A percentile compares a stretch with the other conserved stretches of the same genome.
Conservation (phyloP, 495 filamentous ascomycete species). For the Aspergillus sclerotioniger region DNA sequence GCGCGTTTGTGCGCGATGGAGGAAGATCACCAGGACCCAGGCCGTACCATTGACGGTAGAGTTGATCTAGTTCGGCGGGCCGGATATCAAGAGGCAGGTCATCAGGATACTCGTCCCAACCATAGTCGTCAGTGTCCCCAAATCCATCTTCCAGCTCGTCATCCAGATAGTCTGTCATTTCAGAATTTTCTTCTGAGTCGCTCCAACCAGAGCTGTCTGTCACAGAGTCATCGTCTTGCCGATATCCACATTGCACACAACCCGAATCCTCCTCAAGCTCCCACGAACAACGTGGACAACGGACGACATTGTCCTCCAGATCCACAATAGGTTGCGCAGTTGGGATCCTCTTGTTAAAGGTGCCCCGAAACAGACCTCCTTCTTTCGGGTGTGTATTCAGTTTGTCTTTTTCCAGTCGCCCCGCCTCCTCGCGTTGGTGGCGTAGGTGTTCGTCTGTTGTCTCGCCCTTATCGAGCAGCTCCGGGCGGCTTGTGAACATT, state of each 20-base stretch:
- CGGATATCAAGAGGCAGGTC: conserved; percentile 13
- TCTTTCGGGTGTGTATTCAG: conserved; percentile 45
- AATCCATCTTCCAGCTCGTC: conserved; percentile 33
- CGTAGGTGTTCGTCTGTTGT: conserved; percentile 57
- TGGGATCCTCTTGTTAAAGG: conserved; percentile 46
- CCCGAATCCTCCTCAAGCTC: conserved; percentile 57
- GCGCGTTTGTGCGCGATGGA: not conserved
- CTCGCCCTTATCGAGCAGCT: conserved; percentile 62
- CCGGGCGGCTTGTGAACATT: conserved; percentile 60
- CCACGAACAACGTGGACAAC: conserved; percentile 65
- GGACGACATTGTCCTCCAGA: conserved; percentile 57
- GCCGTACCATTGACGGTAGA: conserved; percentile 3
- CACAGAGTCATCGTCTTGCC: conserved; percentile 39
- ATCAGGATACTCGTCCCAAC: conserved; percentile 23
- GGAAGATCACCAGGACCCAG: not conserved
- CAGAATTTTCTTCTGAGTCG: conserved; percentile 30
- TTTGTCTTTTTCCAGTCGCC: conserved; percentile 56
- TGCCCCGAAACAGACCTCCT: conserved; percentile 65
- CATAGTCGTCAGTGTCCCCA: conserved; percentile 18
- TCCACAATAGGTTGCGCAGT: conserved; percentile 48
- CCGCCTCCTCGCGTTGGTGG: conserved; percentile 60
- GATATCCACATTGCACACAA: conserved; percentile 56
- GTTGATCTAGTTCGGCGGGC: conserved; percentile 9
- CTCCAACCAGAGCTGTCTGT: conserved; percentile 29
- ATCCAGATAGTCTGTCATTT: conserved; percentile 32